Evolutionary conservation across 768 basidiomycete species (phyloP).

Genomic region (Kwoniella pini): DNA sequence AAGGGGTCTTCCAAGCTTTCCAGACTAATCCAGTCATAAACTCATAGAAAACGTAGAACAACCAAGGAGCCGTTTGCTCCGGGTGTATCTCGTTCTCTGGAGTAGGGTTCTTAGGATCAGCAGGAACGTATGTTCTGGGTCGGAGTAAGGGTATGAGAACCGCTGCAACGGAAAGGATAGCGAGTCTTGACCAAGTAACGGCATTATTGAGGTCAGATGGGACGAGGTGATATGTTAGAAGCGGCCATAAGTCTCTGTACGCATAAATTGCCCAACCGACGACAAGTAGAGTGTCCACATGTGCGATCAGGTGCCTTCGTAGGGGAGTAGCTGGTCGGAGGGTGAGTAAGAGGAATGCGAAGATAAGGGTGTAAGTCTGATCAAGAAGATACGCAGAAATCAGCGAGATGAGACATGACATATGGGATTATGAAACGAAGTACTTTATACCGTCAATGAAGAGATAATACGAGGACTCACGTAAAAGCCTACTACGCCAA

Average conservation of each 20-base stretch:
- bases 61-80: conserved; percentile 61
- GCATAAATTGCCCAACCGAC: conserved; percentile 59
- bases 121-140: conserved; percentile 64
- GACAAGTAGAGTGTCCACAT: conserved; percentile 61
- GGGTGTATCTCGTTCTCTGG: conserved; percentile 49
- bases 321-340: conserved; percentile 55
- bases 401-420: no score
- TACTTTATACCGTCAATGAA: no score
- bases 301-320: conserved; percentile 57
- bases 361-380: conserved; percentile 59
- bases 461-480: no score
- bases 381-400: no score
- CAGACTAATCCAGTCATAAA: conserved; percentile 61
- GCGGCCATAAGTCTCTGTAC: conserved; percentile 64
- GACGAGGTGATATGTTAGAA: conserved; percentile 61
- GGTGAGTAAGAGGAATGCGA: conserved; percentile 58
- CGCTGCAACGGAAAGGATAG: conserved; percentile 58
- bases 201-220: conserved; percentile 59
- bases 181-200: conserved; percentile 62
- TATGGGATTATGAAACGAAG: no score
- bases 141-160: conserved; percentile 62
- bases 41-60: conserved; percentile 59
- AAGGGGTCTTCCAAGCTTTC: conserved; percentile 47
- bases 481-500: conserved; percentile 53
- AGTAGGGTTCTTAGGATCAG: conserved; percentile 57